Evolutionary conservation across 371 early-diverging fungal genomes (phyloP).

Genomic region (Rhizopus arrhizus): DNA sequence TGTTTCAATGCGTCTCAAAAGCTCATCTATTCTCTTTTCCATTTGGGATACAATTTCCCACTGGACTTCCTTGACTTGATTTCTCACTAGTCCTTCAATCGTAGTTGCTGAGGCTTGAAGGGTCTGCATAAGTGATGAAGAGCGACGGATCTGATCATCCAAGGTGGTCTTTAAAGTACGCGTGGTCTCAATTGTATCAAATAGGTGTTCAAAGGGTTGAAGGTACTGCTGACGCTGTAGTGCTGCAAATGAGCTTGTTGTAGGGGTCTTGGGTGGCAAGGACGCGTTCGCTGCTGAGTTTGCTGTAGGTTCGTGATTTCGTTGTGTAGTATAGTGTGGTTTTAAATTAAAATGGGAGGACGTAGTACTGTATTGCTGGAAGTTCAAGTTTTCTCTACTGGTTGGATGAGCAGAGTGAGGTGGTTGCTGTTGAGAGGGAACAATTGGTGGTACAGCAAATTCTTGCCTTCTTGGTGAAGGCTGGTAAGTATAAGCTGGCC

Average conservation of each 20-base stretch:
- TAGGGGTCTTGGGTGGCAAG: slow-evolving; percentile 38
- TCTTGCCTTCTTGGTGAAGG: slow-evolving; percentile 36
- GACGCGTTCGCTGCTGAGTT: slow-evolving; percentile 23
- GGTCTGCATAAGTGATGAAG: slow-evolving; percentile 76
- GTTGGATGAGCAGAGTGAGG: slow-evolving; percentile 32
- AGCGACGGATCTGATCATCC: slow-evolving; percentile 78
- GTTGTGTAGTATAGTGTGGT: not conserved
- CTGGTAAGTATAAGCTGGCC: slow-evolving; percentile 31
- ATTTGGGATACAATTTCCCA: slow-evolving; percentile 52
- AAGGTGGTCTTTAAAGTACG: slow-evolving; percentile 65
- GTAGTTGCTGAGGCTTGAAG: slow-evolving; percentile 73
- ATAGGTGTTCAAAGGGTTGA: slow-evolving; percentile 63
- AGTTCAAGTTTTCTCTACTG: slow-evolving; percentile 19
- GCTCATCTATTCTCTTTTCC: slow-evolving; percentile 17
- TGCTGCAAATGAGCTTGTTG: slow-evolving; percentile 37
- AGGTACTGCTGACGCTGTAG: slow-evolving; percentile 51
- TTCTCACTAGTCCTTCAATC: slow-evolving; percentile 77
- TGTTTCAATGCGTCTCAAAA: slow-evolving; percentile 13
- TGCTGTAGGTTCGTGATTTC: slow-evolving; percentile 22
- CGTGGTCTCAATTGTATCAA: slow-evolving; percentile 64
- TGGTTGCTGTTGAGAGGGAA: slow-evolving; percentile 54
- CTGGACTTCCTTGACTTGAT: slow-evolving; percentile 78
- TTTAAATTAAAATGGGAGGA: slow-evolving; percentile 7
- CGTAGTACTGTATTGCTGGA: slow-evolving; percentile 21
- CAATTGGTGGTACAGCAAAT: slow-evolving; percentile 55